Base-by-base conservation (phyloP, 1,284 basidiomycete genomes). In the Pholiota adiposa region DNA sequence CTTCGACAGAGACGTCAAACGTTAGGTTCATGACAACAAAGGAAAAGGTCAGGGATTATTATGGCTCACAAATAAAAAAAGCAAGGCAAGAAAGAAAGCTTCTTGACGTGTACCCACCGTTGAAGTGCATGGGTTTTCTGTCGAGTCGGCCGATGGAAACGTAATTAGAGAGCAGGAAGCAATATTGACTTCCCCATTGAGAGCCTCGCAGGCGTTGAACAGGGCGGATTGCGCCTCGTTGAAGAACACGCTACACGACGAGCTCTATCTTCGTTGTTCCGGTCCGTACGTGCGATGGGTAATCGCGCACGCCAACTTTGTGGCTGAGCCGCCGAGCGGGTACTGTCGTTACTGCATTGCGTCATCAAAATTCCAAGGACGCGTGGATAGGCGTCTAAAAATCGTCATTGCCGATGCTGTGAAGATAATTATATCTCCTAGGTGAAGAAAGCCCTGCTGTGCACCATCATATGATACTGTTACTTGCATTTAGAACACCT, bases 131-230 rank as follows among this genome's bases (percentile, higher is more conserved):
- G 21, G 33, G 19, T 50, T 18, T 18, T 33, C 62, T n/a, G 51
- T 55, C 44, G 27, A 19, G 55, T 66, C 64, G 62, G 64, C 64
- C 64, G 64, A 66, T 61, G 29, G n/a, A 57, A 51, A 66, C 64
- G 64, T 66, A 66, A 66, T 61, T 59, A 51, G 50, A n/a, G 36
- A 31, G 27, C 53, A 56, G 61, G 62, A 62, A 44, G 62, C 60
- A 58, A 58, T 61, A 56, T 44, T 33, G 27, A 21, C 29, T 60
- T 58, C 62, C 46, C 60, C 60, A 62, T 62, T 34, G 43, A 58
- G 61, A 44, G 12, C 51, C 54, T 48, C 59, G 50, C 46, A 31
- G 23, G 18, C 29, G 29, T 34, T 34, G 31, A 18, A 18, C 19
- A 50, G 48, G 19, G 48, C 4, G 27, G 7, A 23, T 34, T 34